A percentile compares a stretch with the other conserved stretches of the same genome.
These are phyloP conservation scores for Populus deltoides DNA, from an alignment of 345 rosid genomes.

Conservation along the genomic window DNA sequence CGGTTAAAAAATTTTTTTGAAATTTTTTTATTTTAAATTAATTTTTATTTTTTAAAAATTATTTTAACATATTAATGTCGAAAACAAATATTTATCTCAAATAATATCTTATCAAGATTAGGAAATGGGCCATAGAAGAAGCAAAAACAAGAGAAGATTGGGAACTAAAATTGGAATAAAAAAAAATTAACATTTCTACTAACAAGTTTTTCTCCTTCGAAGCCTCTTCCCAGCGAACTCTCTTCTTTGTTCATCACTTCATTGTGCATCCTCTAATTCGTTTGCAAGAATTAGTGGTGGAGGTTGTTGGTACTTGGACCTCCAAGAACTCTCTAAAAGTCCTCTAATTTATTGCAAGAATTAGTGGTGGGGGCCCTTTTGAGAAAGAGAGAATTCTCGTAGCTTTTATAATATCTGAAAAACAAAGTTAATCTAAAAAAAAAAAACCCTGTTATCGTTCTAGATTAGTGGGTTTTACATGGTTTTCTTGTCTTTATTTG, in stretches of 20 bases:
- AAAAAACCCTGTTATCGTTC: too few species aligned
- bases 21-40: too few species aligned
- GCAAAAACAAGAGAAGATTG: slow-evolving; percentile 48
- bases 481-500: too few species aligned
- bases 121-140: slow-evolving; percentile 56
- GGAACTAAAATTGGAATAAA: slow-evolving; percentile 56
- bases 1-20: too few species aligned
- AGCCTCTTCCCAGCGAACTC: slow-evolving; percentile 58
- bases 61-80: too few species aligned
- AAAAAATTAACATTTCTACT: slow-evolving; percentile 42
- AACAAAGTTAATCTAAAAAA: too few species aligned
- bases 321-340: slow-evolving; percentile 61
- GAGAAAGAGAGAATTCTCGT: slow-evolving; percentile 43
- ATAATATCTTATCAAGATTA: too few species aligned
- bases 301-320: slow-evolving; percentile 71
- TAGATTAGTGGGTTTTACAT: too few species aligned
- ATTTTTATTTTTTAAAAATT: too few species aligned
- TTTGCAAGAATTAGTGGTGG: slow-evolving; percentile 58
- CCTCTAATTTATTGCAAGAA: too few species aligned
- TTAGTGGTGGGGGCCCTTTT: slow-evolving; percentile 49
- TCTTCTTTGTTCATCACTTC: slow-evolving; percentile 58
- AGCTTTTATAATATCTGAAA: too few species aligned
- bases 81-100: too few species aligned
- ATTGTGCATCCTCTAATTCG: slow-evolving; percentile 65
- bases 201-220: slow-evolving; percentile 39